phyloP scores from a whole-genome alignment of 2,329 filamentous ascomycete species.

The Aspergillus cejpii region DNA sequence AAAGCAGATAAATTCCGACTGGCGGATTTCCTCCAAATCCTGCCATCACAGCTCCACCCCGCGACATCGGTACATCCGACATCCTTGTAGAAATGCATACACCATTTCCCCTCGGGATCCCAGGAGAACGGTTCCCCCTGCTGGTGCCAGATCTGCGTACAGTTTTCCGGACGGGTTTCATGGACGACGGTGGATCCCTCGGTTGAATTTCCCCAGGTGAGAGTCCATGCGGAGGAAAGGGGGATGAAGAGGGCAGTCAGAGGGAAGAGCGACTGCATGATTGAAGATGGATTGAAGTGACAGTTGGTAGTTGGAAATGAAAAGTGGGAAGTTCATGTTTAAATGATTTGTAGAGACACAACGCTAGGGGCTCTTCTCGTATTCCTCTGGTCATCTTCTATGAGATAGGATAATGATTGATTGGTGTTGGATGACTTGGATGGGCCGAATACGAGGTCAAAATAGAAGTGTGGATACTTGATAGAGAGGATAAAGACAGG shows the following conservation, averaged over 20 bases:
- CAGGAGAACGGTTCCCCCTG: slow-evolving; percentile 9
- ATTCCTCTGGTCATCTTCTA: neutral
- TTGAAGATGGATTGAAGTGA: too few relatives aligned
- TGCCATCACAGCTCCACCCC: slow-evolving; percentile 9
- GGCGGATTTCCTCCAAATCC: slow-evolving; percentile 7
- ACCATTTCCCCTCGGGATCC: slow-evolving; percentile 14
- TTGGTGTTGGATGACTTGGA: neutral
- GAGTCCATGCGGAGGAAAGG: slow-evolving; percentile 8
- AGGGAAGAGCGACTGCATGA: neutral
- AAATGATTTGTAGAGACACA: neutral
- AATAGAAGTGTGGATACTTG: slow-evolving; percentile 1
- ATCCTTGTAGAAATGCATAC: slow-evolving; percentile 11
- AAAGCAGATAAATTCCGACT: slow-evolving; percentile 9
- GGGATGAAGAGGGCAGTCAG: neutral
- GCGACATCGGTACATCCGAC: slow-evolving; percentile 1
- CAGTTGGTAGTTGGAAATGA: too few relatives aligned
- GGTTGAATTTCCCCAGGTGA: slow-evolving; percentile 14
- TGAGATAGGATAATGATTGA: neutral
- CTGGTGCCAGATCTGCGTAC: slow-evolving; percentile 12
- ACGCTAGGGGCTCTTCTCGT: neutral
- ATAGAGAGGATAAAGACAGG: too few relatives aligned
- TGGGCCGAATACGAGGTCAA: slow-evolving; percentile 6
- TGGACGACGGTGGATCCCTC: slow-evolving; percentile 1
- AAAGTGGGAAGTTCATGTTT: neutral
- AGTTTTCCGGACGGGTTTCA: slow-evolving; percentile 2